Base-by-base conservation (phyloP, 1,139 yeast species). In the Martiniozyma asiatica region DNA sequence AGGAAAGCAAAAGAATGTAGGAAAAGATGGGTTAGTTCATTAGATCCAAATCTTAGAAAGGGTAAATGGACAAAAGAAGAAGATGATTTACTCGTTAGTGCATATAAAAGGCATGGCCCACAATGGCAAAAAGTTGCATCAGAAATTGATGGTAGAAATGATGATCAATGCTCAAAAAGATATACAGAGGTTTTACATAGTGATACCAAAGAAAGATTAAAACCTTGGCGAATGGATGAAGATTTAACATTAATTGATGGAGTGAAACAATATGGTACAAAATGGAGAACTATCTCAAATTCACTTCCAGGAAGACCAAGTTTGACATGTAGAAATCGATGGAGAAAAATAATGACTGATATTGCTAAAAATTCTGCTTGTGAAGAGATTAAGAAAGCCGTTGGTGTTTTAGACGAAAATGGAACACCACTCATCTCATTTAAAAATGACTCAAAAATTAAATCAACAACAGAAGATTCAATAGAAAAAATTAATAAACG, bases 11-110 rank as follows among this genome's bases (percentile, higher is more conserved):
- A 75, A 44, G 85, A 78, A 42, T 73, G 82, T 43, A 63, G 77
- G 24, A 78, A 77, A 47, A 53, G 92, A 37, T 79, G 92, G 92
- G 53, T 72, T 20, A 79, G 79, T 41, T 80, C 94, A 1, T 55
- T 87, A 28, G 92, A 84, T 50, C 96, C 96, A 3, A 68, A 65
- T 36, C 59, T 87, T 37, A 70, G 73, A 35, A 78, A 81, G 42
- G 97, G 97, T 1, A 71, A 73, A 46, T 87, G 97, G 97, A 80
- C 93, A 1, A 54, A 64, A n/a, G 79, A 68, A 31, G 97, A 87
- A 52, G 96, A 87, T 55, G 65, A 65, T 20, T 58, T 61, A 26
- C 59, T 87, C 27, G 50, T 77, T 14, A 61, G 63, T 29, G 87
- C 93, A 1, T 79, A 68, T 48, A 59, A 67, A 29, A 67, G 63